Base-by-base conservation (phyloP, 148 eudicot species). In the Rheum nobile region DNA sequence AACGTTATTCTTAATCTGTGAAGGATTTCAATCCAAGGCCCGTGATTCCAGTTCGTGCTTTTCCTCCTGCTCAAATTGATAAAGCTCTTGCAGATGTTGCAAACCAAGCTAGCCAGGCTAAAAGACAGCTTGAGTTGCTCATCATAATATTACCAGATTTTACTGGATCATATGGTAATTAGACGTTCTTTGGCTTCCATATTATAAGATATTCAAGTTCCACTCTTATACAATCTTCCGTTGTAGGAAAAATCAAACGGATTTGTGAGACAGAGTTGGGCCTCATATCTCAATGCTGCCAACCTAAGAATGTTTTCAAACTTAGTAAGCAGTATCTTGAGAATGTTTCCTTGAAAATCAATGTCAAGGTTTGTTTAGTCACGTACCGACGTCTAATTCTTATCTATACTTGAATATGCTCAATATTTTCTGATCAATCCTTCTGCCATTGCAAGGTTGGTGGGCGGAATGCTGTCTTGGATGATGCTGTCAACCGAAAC, bases 241-340 rank as follows among this genome's bases (percentile, higher is more conserved):
- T 16, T 61, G 67, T 81, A 94, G 98, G 90, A 39, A 90, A 41
- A 71, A 91, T 91, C 13, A 94, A 94, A 50, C 57, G 88, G 11
- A 74, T 91, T 3, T 95, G 97, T 74, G 99, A 95, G 75, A 95
- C 97, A 0, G 89, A 91, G 76, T 72, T 95, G 77, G 97, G 96
- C 39, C 83, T 95, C 22, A 81, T 95, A 17, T 85, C 99, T 5
- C 99, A 95, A 42, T 95, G 99, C 41, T 86, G 96, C 71, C 91
- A 85, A 67, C 93, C 98, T 1, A 78, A 29, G 59, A 76, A 88
- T 1, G 90, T 77, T 0, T 0, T 38, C 1, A 87, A 78, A 48
- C 19, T 32, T 19, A 81, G 50, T 22, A 83, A 76, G 13, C 98
- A 91, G 71, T 95, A 94, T 80, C 77, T 91, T 50, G 99, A 95